Base-by-base conservation (phyloP, 768 basidiomycete species). In the Mycena rebaudengoi region DNA sequence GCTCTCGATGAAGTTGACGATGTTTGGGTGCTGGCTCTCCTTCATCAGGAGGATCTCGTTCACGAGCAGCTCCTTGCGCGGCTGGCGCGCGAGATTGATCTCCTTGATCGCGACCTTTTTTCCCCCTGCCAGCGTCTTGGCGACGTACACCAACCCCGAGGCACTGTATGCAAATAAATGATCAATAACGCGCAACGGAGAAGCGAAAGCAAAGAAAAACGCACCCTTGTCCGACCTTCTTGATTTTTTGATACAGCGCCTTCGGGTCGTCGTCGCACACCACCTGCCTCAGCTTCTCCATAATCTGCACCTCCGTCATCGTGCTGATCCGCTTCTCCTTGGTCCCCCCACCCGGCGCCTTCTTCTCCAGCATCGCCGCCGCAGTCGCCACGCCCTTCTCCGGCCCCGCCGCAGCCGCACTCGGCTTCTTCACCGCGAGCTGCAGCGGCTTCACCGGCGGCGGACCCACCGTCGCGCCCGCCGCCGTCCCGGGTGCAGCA, bases 41-140 rank as follows among this genome's bases (percentile, higher is more conserved):
- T 96, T 97, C 97, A 99, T 99, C 69, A 99, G 97, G 65, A 98
- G 82, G 69, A 98, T 98, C 78, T 98, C 96, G 71, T 98, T 98
- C 58, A 98, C 96, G 73, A 98, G 97, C 51, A 98, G 85, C 80
- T n/a, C n/a, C n/a, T 99, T 99, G 63, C 97, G 84, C 20, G 96
- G 97, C 72, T 97, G 96, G 73, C 95, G 93, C 21, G 94, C 85
- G 37, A 98, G 83, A 77, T 98, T 96, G 96, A 98, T 98, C 83
- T 98, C 95, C 81, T 98, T 98, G 82, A 98, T 97, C 3, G 96
- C 96, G 13, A 98, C 94, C 77, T 96, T 96, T 78, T 88, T 90
- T 52, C 92, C 91, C 4, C 86, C 92, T 5, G 88, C 81, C 23
- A 95, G 83, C 7, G 90, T 92, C 82, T 98, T 98, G 11, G 98